Conservation (phyloP, 163 green algal species). For the Botryococcus braunii region DNA sequence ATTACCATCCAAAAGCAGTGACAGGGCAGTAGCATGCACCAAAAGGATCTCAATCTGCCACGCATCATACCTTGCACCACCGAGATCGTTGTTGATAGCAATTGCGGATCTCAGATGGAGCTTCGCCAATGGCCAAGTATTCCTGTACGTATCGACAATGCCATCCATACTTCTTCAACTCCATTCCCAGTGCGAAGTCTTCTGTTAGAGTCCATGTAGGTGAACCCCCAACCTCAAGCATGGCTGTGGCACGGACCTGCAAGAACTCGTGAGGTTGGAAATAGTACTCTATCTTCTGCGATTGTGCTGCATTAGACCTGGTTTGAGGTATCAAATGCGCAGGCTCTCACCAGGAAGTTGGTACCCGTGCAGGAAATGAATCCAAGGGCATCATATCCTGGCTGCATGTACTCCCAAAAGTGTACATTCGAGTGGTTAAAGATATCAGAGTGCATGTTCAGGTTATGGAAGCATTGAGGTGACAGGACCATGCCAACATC, state of each 20-base stretch:
- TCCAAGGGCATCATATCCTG: slow-evolving; percentile 51
- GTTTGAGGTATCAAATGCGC: not conserved
- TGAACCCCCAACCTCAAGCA: slow-evolving; percentile 41
- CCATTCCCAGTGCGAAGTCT: slow-evolving; percentile 54
- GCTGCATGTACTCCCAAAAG: slow-evolving; percentile 32
- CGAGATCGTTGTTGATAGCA: slow-evolving; percentile 56
- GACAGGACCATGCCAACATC: slow-evolving; percentile 49
- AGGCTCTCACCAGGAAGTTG: slow-evolving; percentile 20
- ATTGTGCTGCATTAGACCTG: not conserved
- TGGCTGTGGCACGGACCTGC: slow-evolving; percentile 25
- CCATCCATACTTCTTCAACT: slow-evolving; percentile 50
- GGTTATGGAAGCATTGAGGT: slow-evolving; percentile 33
- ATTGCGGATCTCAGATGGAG: slow-evolving; percentile 46
- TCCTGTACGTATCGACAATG: slow-evolving; percentile 53
- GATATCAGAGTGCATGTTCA: slow-evolving; percentile 25
- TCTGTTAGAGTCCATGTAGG: slow-evolving; percentile 54
- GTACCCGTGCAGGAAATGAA: slow-evolving; percentile 57
- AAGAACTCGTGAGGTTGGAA: slow-evolving; percentile 17
- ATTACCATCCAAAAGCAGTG: no score
- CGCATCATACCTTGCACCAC: slow-evolving; percentile 46
- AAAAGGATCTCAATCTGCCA: no score
- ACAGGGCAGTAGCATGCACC: no score
- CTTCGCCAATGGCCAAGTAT: slow-evolving; percentile 52
- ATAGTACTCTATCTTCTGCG: not conserved
- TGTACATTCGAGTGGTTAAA: slow-evolving; percentile 28